Percentiles rank a stretch among this genome's conserved stretches.
These are phyloP conservation scores for Senna tora DNA, from an alignment of 306 rosid species.

Conservation along the genomic window DNA sequence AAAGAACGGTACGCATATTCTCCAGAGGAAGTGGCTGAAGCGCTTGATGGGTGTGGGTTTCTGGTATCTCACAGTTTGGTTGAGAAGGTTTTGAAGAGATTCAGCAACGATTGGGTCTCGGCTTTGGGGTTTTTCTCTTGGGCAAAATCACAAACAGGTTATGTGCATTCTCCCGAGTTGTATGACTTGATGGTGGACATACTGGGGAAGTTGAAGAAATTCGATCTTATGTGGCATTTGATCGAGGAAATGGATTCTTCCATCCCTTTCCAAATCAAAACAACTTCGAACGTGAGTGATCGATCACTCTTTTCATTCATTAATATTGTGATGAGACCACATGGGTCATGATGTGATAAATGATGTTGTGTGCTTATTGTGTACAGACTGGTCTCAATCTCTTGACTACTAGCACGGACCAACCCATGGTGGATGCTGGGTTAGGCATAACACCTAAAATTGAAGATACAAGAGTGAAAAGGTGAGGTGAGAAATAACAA, in stretches of 20 bases:
- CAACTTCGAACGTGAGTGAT: too few relatives aligned
- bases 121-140: conserved; percentile 77
- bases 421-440: too few relatives aligned
- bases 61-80: conserved; percentile 48
- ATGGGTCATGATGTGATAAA: too few relatives aligned
- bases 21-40: conserved; percentile 48
- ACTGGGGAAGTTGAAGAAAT: conserved; percentile 57
- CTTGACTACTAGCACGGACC: too few relatives aligned
- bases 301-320: too few relatives aligned
- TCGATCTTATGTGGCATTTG: conserved; percentile 63
- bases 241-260: conserved; percentile 76
- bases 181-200: conserved; percentile 69
- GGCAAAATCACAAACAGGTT: conserved; percentile 77
- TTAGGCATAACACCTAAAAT: too few relatives aligned
- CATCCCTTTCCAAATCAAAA: too few relatives aligned
- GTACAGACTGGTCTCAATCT: too few relatives aligned
- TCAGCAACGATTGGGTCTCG: conserved; percentile 59
- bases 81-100: conserved; percentile 65
- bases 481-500: too few relatives aligned
- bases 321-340: too few relatives aligned
- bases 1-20: conserved; percentile 55
- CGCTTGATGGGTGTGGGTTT: conserved; percentile 47
- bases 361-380: too few relatives aligned
- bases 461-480: too few relatives aligned
- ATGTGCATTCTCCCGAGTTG: conserved; percentile 54